Percentiles rank a stretch among this genome's conserved stretches.
These are phyloP conservation scores for Plasmodium sp. DNA, from an alignment of 169 alveolate species.

Conservation along the genomic window DNA sequence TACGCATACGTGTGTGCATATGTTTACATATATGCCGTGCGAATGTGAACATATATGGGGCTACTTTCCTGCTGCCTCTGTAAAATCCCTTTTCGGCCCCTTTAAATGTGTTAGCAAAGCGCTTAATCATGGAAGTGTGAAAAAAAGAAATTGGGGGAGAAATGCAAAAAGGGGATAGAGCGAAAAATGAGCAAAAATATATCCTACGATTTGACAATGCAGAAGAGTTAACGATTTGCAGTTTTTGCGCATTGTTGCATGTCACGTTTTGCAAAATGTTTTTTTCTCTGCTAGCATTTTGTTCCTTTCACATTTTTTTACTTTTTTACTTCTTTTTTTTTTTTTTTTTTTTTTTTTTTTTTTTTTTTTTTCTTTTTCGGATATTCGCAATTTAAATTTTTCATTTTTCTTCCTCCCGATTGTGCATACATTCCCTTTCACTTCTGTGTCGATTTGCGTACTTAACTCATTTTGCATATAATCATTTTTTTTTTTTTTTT, in stretches of 20 bases:
- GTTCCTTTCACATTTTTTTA: not conserved
- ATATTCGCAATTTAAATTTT: not conserved
- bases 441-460: conserved; percentile 1
- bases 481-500: not conserved
- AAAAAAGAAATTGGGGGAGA: not conserved
- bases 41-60: not conserved
- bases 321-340: not conserved
- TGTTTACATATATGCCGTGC: not conserved
- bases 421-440: not conserved
- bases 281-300: not conserved
- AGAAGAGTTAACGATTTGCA: not conserved
- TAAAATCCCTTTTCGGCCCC: not conserved
- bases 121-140: not conserved
- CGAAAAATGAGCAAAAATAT: not conserved
- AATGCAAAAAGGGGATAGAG: not conserved
- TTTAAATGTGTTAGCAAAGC: not conserved
- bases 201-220: not conserved
- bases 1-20: not conserved
- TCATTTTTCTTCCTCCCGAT: not conserved
- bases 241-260: not conserved
- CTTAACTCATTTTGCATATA: not conserved
- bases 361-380: not conserved
- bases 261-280: not conserved
- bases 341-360: not conserved
- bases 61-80: not conserved